Evolutionary conservation across 2,329 filamentous ascomycete genomes (phyloP), one percentile per base, ranked within the genome.

Genomic region (Pseudopithomyces chartarum): DNA sequence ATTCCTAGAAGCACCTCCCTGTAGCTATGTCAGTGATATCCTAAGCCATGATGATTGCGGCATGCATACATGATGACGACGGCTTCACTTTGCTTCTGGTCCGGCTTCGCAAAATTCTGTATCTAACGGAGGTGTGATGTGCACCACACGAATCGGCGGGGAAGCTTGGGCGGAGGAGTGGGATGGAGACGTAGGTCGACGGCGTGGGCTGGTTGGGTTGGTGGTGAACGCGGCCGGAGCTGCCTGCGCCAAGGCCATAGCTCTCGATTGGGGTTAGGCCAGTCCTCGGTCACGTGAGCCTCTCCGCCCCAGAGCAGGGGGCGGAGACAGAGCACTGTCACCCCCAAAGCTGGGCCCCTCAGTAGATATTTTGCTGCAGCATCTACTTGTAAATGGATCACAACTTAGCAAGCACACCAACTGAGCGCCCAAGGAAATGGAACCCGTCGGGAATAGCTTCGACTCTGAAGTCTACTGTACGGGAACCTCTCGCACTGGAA

Each of bases 1-100:
- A 99, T 97, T 74, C 95, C 95, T 69, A 99, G 86, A 76, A 99
- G 86, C 77, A 98, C 91, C 87, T 99, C 95, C 95, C 93, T 98
- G 57, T 8, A 42, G 15, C 12, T n/a, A n/a, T 22, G 55, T 74
- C 20, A 73, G 65, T 33, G 54, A 8, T 10, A 40, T 20, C 33
- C 3, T 13, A 49, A 22, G 15, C 15, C n/a, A 50, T 13, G 38
- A 32, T 13, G 36, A 38, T 42, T n/a, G 17, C 43, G 19, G 33
- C 38, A 20, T n/a, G 56, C 71, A 48, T 72, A 75, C 72, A 75
- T 75, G 60, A 61, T 73, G 70, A 63, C 55, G 47, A 54, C 50
- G 54, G 50, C 52, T 65, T 51, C 50, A 51, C 26, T 58, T 60
- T 44, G 52, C 59, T 32, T 52, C 40, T 43, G 29, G n/a, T 52